Evolutionary conservation across 495 filamentous ascomycete species (phyloP).

Genomic region (Sporormia fimetaria): DNA sequence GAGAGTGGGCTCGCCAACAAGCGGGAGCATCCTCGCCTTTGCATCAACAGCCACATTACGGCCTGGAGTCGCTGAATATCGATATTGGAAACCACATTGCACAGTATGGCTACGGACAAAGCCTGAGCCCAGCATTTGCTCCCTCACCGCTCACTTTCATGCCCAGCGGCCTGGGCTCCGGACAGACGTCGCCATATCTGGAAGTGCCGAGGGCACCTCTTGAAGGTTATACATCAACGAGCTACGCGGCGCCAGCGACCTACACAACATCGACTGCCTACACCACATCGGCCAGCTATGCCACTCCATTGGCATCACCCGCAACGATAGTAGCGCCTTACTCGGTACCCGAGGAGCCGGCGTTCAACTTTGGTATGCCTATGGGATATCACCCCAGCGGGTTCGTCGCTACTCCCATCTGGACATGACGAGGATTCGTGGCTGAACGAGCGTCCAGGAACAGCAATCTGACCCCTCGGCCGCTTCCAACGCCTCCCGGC

Average conservation of each 20-base stretch:
- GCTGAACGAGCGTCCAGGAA: slow-evolving; percentile 28
- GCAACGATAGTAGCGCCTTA: slow-evolving; percentile 17
- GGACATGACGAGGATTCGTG: slow-evolving; percentile 24
- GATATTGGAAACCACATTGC: slow-evolving; percentile 26
- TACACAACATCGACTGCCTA: too few species aligned
- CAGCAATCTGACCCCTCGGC: slow-evolving; percentile 15
- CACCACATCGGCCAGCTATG: slow-evolving; percentile 17
- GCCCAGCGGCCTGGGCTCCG: slow-evolving; percentile 19
- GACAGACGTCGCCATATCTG: slow-evolving; percentile 28
- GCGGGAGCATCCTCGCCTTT: slow-evolving; percentile 14
- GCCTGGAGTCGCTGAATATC: slow-evolving; percentile 22
- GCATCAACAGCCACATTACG: slow-evolving; percentile 18
- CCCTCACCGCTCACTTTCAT: slow-evolving; percentile 28
- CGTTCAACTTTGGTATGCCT: slow-evolving; percentile 23
- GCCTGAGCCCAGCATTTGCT: slow-evolving; percentile 34
- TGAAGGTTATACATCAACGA: slow-evolving; percentile 15
- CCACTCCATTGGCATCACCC: slow-evolving; percentile 25
- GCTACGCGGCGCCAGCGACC: too few species aligned
- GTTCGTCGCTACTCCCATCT: slow-evolving; percentile 30
- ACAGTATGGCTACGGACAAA: slow-evolving; percentile 27
- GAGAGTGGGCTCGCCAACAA: slow-evolving; percentile 27
- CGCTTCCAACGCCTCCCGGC: not conserved
- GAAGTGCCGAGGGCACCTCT: slow-evolving; percentile 28
- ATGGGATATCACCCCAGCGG: slow-evolving; percentile 26
- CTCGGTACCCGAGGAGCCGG: slow-evolving; percentile 22